These are phyloP conservation scores for Corrigiola litoralis DNA, from an alignment of 179 eudicot species.

Conservation along the genomic window DNA sequence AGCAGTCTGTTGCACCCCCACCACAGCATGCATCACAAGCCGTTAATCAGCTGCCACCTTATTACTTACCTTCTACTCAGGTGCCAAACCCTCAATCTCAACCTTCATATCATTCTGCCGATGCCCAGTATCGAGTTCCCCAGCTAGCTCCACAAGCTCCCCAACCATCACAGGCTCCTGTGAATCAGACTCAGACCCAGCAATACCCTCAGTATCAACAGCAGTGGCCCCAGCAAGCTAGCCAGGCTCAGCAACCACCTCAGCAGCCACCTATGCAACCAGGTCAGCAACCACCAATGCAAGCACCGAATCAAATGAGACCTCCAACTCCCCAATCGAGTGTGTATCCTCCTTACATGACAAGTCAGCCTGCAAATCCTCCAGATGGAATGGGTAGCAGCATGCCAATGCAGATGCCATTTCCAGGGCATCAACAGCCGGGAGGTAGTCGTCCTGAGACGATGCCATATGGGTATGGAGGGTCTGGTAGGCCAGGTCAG, in stretches of 20 bases:
- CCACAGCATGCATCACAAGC: constrained; percentile 47
- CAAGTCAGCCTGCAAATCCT: constrained; percentile 51
- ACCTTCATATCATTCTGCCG: constrained; percentile 49
- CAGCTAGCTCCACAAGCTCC: constrained; percentile 41
- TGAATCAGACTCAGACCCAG: constrained; percentile 43
- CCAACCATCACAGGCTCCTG: constrained; percentile 46
- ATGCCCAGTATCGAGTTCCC: constrained; percentile 43
- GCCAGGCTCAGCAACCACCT: constrained; percentile 56
- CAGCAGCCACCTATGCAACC: constrained; percentile 39
- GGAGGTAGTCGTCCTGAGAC: constrained; percentile 42
- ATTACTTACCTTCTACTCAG: constrained; percentile 53
- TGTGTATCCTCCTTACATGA: constrained; percentile 55
- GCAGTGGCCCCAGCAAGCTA: constrained; percentile 71
- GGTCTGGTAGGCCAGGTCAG: constrained; percentile 46
- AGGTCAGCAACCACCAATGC: constrained; percentile 36
- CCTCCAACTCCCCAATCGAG: constrained; percentile 39
- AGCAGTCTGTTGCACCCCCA: constrained; percentile 42
- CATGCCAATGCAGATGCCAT: constrained; percentile 63
- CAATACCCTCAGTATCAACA: constrained; percentile 58
- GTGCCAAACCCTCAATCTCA: constrained; percentile 51
- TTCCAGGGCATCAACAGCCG: constrained; percentile 49
- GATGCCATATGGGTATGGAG: constrained; percentile 61
- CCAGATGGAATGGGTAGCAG: constrained; percentile 49
- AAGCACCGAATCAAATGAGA: constrained; percentile 45
- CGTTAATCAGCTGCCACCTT: constrained; percentile 42